Evolutionary conservation across 192 early-diverging fungal genomes (phyloP).

Genomic region (Dispira simplex): DNA sequence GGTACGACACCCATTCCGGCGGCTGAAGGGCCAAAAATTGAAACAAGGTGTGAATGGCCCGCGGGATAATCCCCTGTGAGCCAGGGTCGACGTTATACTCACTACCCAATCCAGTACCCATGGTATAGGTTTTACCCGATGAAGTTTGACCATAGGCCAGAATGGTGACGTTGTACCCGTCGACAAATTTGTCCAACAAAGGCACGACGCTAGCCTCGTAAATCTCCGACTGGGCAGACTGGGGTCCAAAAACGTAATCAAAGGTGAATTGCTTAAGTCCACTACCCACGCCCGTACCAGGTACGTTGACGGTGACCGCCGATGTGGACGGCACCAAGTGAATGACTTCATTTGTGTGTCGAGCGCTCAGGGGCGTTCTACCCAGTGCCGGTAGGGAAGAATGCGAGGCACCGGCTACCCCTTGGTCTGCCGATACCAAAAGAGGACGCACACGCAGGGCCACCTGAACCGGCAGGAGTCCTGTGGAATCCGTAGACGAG

Average conservation of each 20-base stretch:
- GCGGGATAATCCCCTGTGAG: slow-evolving; percentile 49
- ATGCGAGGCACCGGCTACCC: background rate
- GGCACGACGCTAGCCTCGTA: slow-evolving; percentile 35
- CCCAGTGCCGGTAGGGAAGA: background rate
- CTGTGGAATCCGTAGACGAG: slow-evolving; percentile 12
- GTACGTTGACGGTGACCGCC: slow-evolving; percentile 9
- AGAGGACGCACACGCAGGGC: slow-evolving; percentile 31
- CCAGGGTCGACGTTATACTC: slow-evolving; percentile 14
- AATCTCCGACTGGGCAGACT: slow-evolving; percentile 37
- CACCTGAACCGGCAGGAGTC: slow-evolving; percentile 26
- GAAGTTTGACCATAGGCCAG: slow-evolving; percentile 91
- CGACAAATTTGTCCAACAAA: slow-evolving; percentile 38
- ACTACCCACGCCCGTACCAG: slow-evolving; percentile 10
- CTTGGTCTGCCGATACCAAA: background rate
- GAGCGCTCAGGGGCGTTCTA: background rate
- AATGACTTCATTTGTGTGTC: slow-evolving; percentile 4
- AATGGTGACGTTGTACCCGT: slow-evolving; percentile 90
- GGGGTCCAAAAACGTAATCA: slow-evolving; percentile 49
- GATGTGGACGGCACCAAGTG: slow-evolving; percentile 4
- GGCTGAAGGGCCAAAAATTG: slow-evolving; percentile 14
- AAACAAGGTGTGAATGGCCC: slow-evolving; percentile 53
- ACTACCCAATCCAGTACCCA: slow-evolving; percentile 56
- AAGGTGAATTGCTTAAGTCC: slow-evolving; percentile 30
- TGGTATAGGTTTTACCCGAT: slow-evolving; percentile 90
- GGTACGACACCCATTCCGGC: slow-evolving; percentile 12